Evolutionary conservation across 257 asterid genomes (phyloP), one percentile per base, ranked within the genome.

Genomic region (Nicotiana benthamiana): DNA sequence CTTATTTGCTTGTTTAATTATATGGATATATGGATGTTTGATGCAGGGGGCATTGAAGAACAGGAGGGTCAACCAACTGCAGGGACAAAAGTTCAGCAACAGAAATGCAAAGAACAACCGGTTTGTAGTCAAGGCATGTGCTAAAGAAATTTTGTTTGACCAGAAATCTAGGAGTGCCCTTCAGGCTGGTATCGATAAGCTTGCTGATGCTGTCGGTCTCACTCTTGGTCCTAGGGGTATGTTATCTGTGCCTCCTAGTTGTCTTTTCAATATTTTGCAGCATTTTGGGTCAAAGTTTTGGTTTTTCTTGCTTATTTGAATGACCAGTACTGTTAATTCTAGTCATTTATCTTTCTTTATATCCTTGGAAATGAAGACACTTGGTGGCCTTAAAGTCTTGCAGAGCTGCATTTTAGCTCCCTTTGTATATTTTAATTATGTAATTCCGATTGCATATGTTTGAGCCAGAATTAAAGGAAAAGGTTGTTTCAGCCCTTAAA

Each of bases 191-290:
- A 96, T 96, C 4, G 98, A 96, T 80, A 96, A 96, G 88, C 95
- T 95, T 9, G 97, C 98, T 18, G 97, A 96, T 86, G 96, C 92
- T 22, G 99, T 96, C 40, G 99, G 97, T 6, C 95, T 96, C 30
- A 94, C 99, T 32, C 96, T 96, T 79, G 99, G 98, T 32, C 99
- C 99, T 56, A 92, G 99, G 82, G 98, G 99, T 96, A 85, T 80
- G 80, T 80, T 64, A 40, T 75, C 62, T 2, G 12, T 81, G 46
- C 65, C 68, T 2, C 10, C 13, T 27, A 15, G 17, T 11, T 27
- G 60, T 48, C 78, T 12, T 74, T 48, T 30, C 26, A 15, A 48
- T 24, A 24, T 13, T 22, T 24, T 24, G 24, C 22, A 1, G 78
- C 8, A 6, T 24, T 22, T 3, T 12, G 59, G 52, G 15, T 70